Base-by-base conservation (phyloP, 2,329 filamentous ascomycete species). In the Scleromitrula shiraiana region DNA sequence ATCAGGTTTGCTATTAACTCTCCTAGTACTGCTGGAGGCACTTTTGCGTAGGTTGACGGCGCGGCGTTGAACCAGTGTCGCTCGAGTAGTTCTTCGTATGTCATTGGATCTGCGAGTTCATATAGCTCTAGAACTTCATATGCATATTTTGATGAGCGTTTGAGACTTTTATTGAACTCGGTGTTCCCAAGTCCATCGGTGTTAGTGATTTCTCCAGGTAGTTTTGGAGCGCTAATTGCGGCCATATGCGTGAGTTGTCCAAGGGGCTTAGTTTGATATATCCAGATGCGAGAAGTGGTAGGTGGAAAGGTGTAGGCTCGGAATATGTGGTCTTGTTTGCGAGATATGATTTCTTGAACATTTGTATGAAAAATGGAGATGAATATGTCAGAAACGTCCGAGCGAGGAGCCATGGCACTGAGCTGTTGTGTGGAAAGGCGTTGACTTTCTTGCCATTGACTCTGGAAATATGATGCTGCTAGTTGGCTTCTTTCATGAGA, bases 201-300 rank as follows among this genome's bases (percentile, higher is more conserved):
- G 39, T 68, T 64, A 14, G 65, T 51, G 17, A 79, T 71, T 52
- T 78, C 66, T 0, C 70, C 75, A 1, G 71, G 71, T n/a, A 57
- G 49, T 57, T 71, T 71, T 0, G 71, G 66, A 0, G 66, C 61
- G 0, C 74, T 68, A 14, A 82, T 69, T 9, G 69, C 69, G 12
- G 77, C 78, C 71, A 83, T 79, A 57, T 82, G 82, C 44, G 68
- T 72, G 7, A 84, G 62, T 47, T 74, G 64, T n/a, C 64, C 68
- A 8, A 63, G 58, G 1, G 69, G 74, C 26, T 58, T 64, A 14
- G 68, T 76, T 14, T 70, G 69, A 54, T 81, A 80, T 14, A 84
- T 67, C 81, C 81, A 85, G 56, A 82, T 70, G n/a, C 80, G 77
- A 15, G 64, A 67, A 5, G 82, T 75, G 14, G 71, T 68, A 3